Evolutionary conservation across 1,284 basidiomycete genomes (phyloP), one percentile per base, ranked within the genome.

Genomic region (Trichosporon ovoides): DNA sequence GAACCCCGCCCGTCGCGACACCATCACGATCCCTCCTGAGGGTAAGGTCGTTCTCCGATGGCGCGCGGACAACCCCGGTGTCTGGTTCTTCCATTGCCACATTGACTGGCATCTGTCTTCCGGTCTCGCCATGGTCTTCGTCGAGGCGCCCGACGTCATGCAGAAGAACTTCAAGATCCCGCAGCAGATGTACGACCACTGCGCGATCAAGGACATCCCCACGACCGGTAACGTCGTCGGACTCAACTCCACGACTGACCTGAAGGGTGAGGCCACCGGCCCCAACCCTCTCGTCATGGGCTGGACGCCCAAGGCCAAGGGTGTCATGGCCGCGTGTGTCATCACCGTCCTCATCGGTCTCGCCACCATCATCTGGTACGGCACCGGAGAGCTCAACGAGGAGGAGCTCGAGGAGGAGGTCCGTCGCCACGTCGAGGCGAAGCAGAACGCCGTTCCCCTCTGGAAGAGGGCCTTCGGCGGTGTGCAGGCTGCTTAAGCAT

Each of bases 1-100:
- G 1, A 96, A 96, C 79, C 93, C 93, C 1, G 84, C 92, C 66
- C 85, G 91, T 16, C 83, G 92, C 55, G 91, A 96, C 76, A 77
- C 75, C 9, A 71, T 79, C 58, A 73, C 76, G 59, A 73, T 82
- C 18, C 81, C 80, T 4, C 72, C 73, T 11, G 66, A 66, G 3
- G 80, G 80, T n/a, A 74, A 72, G 16, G 79, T 78, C 57, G 75
- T 71, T 4, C 64, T 79, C 33, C 74, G 79, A 52, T 81, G 78
- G 73, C 61, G 70, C 31, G 80, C 80, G 7, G 80, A 82, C 66
- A 81, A 81, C 69, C 81, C 81, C 1, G 81, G 81, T 31, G 76
- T 78, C 3, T 82, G 81, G 81, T 71, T 80, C 63, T 78, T 75
- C 72, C 77, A 77, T 63, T 76, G 74, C 61, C 76, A 77, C 62